Base-by-base conservation (phyloP, 345 rosid species). In the Trapa bicornis region DNA sequence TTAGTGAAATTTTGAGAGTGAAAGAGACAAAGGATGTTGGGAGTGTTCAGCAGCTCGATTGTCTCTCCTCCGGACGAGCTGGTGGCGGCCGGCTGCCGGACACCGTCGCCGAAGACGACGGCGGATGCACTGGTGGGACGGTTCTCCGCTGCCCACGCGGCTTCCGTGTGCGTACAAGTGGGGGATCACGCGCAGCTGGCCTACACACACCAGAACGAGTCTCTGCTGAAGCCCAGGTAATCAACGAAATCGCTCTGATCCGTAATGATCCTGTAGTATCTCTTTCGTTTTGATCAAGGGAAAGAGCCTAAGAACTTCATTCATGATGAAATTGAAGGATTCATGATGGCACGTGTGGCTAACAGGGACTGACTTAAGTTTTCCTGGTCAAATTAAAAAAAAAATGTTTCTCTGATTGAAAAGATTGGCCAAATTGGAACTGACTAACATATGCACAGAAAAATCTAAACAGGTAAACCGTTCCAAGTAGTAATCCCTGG, bases 31-130 rank as follows among this genome's bases (percentile, higher is more conserved):
- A 67, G 70, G 74, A 93, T 93, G 98, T 81, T 93, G 83, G 98
- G 98, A 68, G 86, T 90, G 7, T 90, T 93, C 70, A 88, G 96
- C 81, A 75, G 96, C 77, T 73, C 83, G 36, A 75, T 93, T 56
- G 77, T 93, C 57, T 83, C 97, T 0, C 90, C 90, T n/a, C 98
- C 98, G 67, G 97, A 87, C 41, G 98, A 93, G 77, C 87, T 93
- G 69, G 97, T 93, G 72, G 97, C 94, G 0, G 98, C 98, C 42
- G 98, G 98, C 33, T 72, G 88, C 79, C 77, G 98, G 72, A 93
- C 98, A 12, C 97, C 97, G 39, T 93, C 98, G 3, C 98, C 97
- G 43, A 90, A 93, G 77, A 87, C 71, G 56, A 75, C 86, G 47
- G 75, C 96, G 67, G 78, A 75, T 0, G 80, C 87, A 61, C 79